These are phyloP conservation scores for Sporobolus alterniflorus DNA, from an alignment of 202 grass and related monocot species.

Conservation along the genomic window DNA sequence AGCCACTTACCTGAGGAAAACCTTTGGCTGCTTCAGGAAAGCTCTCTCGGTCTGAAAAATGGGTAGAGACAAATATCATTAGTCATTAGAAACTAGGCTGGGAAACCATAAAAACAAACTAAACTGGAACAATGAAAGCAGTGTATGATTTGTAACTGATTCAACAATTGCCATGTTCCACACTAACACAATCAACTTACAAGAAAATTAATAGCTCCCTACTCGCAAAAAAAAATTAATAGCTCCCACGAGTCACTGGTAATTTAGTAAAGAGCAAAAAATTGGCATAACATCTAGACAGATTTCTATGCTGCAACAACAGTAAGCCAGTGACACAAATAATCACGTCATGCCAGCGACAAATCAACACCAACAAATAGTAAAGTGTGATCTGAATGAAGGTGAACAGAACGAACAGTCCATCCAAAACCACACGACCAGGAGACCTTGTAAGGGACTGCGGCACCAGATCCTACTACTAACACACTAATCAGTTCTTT, in stretches of 20 bases:
- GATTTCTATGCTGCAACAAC: neutral
- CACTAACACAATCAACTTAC: neutral
- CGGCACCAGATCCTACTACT: neutral
- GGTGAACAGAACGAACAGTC: neutral
- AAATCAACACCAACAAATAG: neutral
- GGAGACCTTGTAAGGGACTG: neutral
- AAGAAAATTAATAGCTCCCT: neutral
- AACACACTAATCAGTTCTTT: too few species aligned
- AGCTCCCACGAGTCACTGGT: neutral
- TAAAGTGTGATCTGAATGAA: neutral
- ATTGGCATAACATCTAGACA: neutral
- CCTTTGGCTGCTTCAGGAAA: slow-evolving; percentile 91
- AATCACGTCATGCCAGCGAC: too few species aligned
- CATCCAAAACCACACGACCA: neutral
- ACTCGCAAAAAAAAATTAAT: too few species aligned
- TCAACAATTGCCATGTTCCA: neutral
- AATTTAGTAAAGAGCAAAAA: too few species aligned
- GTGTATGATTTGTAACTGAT: neutral
- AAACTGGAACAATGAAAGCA: neutral
- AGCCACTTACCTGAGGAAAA: slow-evolving; percentile 73
- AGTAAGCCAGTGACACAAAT: neutral
- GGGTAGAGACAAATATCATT: neutral
- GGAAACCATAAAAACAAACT: neutral
- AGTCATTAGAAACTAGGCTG: neutral
- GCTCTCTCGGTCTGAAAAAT: slow-evolving; percentile 79